Base-by-base conservation (phyloP, 805 yeast species). In the Hermanozyma aechmeae region DNA sequence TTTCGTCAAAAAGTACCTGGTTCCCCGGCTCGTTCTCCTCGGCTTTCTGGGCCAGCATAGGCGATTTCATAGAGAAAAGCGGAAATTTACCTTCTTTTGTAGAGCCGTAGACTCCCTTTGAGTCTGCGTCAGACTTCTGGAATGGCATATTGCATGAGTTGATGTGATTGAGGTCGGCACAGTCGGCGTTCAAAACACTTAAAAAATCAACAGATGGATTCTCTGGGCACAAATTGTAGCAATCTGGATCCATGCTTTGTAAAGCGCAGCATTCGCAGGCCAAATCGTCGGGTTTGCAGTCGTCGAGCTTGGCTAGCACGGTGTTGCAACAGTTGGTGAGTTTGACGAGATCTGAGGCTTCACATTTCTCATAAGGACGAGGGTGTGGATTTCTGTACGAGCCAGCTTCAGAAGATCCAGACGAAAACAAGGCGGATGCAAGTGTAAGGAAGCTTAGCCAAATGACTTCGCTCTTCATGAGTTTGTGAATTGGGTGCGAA, bases 221-320 rank as follows among this genome's bases (percentile, higher is more conserved):
- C 17, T 64, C 64, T 14, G 70, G 70, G 42, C 75, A 70, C 35
- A 70, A 48, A 12, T 59, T 61, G 43, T 62, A 66, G 41, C 76
- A 69, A 23, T 55, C 57, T 26, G 50, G 50, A 22, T 58, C 53
- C 50, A 70, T 57, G 29, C 63, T 58, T 44, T 70, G 75, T 20
- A 71, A 51, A 7, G 76, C 74, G 46, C 75, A 68, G 37, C 76
- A 70, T 37, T 68, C 74, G 46, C 76, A 71, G 2, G 73, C 73
- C 37, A 67, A 50, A 47, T 70, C 76, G 40, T 65, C 66, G 4
- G 73, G 64, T 38, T 66, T 63, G 41, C 76, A 71, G 31, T 58
- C 67, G 38, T 68, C 71, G 34, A 70, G 51, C 35, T 53, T 64
- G 17, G 53, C 40, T 24, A 69, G 49, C 10, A 70, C 65, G 31